Base-by-base conservation (phyloP, 495 filamentous ascomycete genomes). In the Bacidia rubella region DNA sequence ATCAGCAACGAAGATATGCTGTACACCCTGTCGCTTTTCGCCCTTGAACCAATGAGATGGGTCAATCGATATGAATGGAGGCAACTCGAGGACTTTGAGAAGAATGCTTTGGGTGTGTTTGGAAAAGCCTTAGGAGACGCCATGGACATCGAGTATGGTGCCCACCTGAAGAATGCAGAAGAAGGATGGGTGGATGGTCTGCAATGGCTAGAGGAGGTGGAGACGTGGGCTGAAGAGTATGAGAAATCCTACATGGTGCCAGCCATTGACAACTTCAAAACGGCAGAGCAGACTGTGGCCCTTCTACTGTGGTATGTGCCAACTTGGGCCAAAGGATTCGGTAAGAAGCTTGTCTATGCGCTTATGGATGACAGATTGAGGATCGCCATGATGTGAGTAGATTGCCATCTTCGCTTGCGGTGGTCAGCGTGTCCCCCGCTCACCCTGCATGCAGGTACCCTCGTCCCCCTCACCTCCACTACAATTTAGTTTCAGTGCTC, bases 1-100 rank as follows among this genome's bases (percentile, higher is more conserved):
- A 86, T 87, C 55, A 65, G 65, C 15, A 75, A 85, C 23, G 68
- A 74, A 11, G 82, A 86, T 54, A 72, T 86, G 63, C 69, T 87
- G 1, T 87, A 82, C 63, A 85, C 81, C 1, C 70, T 86, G 0
- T 72, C 70, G 11, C 69, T 84, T 0, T 85, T 84, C 60, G 72
- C 78, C 0, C 58, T 70, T 1, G 74, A 85, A 55, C 81, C 80
- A 0, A 64, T 74, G 42, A 64, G 70, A 4, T 87, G 81, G 65
- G 72, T 80, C 15, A 58, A 67, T 9, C 57, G 62, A 4, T 83
- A 74, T 60, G 82, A 87, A 57, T 87, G 82, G 82, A 73, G 83
- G 3, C 17, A 61, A 1, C 58, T 83, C 47, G 79, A 69, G 22
- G 74, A 79, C 0, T 67, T 85, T 55, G 83, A 86, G 63, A 66